A percentile compares a stretch with the other conserved stretches of the same genome.
Conservation (phyloP, 2,329 filamentous ascomycete species). For the Claviceps maximensis region DNA sequence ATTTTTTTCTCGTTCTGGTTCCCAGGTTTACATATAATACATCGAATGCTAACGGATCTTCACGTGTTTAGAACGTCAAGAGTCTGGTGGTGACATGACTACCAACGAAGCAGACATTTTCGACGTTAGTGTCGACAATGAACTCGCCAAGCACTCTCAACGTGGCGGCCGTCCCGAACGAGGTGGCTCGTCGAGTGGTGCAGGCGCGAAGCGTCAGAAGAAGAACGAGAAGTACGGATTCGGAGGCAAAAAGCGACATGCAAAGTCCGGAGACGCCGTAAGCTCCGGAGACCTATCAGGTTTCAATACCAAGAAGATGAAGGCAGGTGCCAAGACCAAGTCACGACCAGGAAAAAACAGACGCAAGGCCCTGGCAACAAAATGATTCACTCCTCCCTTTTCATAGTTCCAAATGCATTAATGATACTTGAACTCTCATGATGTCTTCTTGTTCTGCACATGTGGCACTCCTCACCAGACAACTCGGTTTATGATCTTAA, state of each 20-base stretch:
- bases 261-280: constrained; percentile 79
- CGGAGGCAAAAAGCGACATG: constrained; percentile 85
- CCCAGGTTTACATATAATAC: too few relatives aligned
- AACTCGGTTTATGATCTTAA: neutral
- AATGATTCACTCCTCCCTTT: constrained; percentile 6
- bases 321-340: constrained; percentile 37
- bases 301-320: constrained; percentile 78
- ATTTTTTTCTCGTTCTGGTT: neutral
- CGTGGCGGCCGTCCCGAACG: constrained; percentile 26
- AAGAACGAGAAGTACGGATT: constrained; percentile 93
- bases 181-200: constrained; percentile 6
- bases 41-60: neutral
- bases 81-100: constrained; percentile 45
- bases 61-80: constrained; percentile 61
- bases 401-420: neutral
- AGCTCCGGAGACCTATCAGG: constrained; percentile 69
- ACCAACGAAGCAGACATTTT: constrained; percentile 78
- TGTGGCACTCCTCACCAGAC: neutral
- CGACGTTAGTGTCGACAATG: constrained; percentile 71
- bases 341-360: constrained; percentile 37
- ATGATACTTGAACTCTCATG: neutral
- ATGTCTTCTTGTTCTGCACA: neutral
- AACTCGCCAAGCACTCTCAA: constrained; percentile 32
- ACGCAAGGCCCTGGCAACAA: constrained; percentile 29
- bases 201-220: constrained; percentile 63